Evolutionary conservation across 2,329 filamentous ascomycete species (phyloP).

Genomic region (Mollisiaceae sp.): DNA sequence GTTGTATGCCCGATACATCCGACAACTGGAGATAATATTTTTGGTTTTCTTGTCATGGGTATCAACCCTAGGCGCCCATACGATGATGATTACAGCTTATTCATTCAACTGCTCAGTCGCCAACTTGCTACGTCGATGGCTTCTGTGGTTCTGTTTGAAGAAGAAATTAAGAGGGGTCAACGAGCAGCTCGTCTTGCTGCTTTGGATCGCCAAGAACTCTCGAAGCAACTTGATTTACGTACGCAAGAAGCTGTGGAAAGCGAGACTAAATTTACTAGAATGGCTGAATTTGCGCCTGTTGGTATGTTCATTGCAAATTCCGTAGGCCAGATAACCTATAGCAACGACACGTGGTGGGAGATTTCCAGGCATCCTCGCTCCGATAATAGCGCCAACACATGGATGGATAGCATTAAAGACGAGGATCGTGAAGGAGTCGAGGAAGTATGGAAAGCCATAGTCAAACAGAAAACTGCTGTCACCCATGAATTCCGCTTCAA

Average conservation of each 20-base stretch:
- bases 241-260: slow-evolving; percentile 67
- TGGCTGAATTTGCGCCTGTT: slow-evolving; percentile 84
- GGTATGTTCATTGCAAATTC: slow-evolving; percentile 85
- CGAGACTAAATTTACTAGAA: slow-evolving; percentile 80
- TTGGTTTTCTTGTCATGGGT: slow-evolving; percentile 81
- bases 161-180: slow-evolving; percentile 78
- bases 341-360: slow-evolving; percentile 76
- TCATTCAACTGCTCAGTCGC: slow-evolving; percentile 74
- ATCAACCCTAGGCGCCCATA: slow-evolving; percentile 80
- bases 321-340: slow-evolving; percentile 74
- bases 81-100: slow-evolving; percentile 80
- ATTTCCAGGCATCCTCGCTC: slow-evolving; percentile 70
- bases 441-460: slow-evolving; percentile 65
- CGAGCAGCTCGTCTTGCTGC: slow-evolving; percentile 76
- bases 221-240: slow-evolving; percentile 71
- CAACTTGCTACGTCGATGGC: slow-evolving; percentile 81
- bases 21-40: slow-evolving; percentile 71
- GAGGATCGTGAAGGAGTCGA: slow-evolving; percentile 67
- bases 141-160: slow-evolving; percentile 81
- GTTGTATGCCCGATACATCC: slow-evolving; percentile 82
- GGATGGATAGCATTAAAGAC: slow-evolving; percentile 74
- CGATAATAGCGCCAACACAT: slow-evolving; percentile 62
- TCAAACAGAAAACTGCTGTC: slow-evolving; percentile 64
- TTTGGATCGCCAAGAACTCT: slow-evolving; percentile 77
- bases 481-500: slow-evolving; percentile 80